Percentiles rank a stretch among this genome's conserved stretches.
Evolutionary conservation across 257 asterid species (phyloP).

Genomic region (Primulina eburnea): DNA sequence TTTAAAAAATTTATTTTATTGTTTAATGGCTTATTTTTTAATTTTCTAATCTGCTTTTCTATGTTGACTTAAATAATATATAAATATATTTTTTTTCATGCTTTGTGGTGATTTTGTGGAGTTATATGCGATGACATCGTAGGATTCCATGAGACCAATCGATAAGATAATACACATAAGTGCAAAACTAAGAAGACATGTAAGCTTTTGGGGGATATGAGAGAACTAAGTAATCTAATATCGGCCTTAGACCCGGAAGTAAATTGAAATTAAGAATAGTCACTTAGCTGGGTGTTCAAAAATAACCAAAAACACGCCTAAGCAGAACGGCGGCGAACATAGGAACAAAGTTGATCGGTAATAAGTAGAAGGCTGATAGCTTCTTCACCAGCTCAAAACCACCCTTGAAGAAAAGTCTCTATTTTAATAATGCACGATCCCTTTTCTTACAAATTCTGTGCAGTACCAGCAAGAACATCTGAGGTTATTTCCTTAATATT

Average conservation of each 20-base stretch:
- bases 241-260: background rate
- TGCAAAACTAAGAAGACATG: background rate
- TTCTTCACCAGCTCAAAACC: background rate
- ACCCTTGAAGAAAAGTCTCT: background rate
- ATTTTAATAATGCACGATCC: background rate
- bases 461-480: background rate
- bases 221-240: background rate
- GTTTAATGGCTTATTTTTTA: background rate
- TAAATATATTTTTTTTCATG: background rate
- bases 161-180: background rate
- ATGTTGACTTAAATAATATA: background rate
- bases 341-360: background rate
- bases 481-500: background rate
- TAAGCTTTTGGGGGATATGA: background rate
- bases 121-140: background rate
- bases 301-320: background rate
- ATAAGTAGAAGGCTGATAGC: background rate
- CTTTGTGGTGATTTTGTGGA: conserved; percentile 1
- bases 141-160: background rate
- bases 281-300: background rate
- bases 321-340: background rate
- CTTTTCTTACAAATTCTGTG: background rate
- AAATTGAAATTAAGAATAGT: background rate
- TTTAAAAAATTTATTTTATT: too few species aligned
- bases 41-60: background rate